Evolutionary conservation across 2,329 filamentous ascomycete species (phyloP).

Genomic region (Leptosphaerulina australis): DNA sequence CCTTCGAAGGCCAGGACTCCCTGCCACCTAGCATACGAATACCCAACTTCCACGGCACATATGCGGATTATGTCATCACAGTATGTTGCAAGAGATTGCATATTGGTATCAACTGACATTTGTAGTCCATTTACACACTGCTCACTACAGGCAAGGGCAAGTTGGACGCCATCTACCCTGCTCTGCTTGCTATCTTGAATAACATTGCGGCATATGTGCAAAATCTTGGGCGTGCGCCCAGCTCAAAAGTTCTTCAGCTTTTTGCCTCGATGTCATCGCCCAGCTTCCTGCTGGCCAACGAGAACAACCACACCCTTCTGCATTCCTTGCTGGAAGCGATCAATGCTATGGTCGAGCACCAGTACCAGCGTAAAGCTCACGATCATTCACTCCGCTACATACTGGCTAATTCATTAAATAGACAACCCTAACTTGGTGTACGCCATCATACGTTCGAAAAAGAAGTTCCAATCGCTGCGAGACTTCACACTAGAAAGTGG

Average conservation of each 20-base stretch:
- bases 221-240: conserved; percentile 73
- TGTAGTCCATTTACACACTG: conserved; percentile 83
- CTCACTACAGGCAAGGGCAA: conserved; percentile 91
- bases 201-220: conserved; percentile 88
- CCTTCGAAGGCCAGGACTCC: conserved; percentile 86
- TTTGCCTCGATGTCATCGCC: conserved; percentile 93
- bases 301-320: conserved; percentile 83
- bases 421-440: conserved; percentile 84
- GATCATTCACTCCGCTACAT: too few relatives aligned
- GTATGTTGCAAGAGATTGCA: conserved; percentile 55
- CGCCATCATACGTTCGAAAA: conserved; percentile 77
- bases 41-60: conserved; percentile 82
- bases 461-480: conserved; percentile 81
- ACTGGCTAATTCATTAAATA: too few relatives aligned
- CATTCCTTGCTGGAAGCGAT: conserved; percentile 85
- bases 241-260: conserved; percentile 82
- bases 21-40: conserved; percentile 82
- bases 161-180: conserved; percentile 88
- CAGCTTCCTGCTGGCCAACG: conserved; percentile 88
- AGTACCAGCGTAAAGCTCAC: conserved; percentile 78
- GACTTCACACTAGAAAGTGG: conserved; percentile 91
- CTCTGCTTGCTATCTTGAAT: conserved; percentile 87
- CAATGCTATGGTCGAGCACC: conserved; percentile 87
- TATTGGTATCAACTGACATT: conserved; percentile 29
- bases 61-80: conserved; percentile 92